Base-by-base conservation (phyloP, 2,329 filamentous ascomycete genomes). In the Thielaviopsis ethacetica region DNA sequence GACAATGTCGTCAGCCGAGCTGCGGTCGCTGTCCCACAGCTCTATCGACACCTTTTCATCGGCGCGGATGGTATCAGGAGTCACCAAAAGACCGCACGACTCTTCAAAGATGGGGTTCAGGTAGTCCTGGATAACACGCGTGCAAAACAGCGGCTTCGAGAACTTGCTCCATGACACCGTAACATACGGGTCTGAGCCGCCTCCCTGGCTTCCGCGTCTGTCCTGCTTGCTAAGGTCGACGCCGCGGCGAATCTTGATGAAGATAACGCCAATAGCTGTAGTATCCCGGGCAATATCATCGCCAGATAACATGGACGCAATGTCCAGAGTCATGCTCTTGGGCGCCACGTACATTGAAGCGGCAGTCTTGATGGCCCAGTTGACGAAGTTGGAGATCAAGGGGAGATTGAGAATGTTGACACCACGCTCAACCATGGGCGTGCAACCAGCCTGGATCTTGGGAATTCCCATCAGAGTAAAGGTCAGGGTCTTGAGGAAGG, bases 111-210 rank as follows among this genome's bases (percentile, higher is more conserved):
- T 78, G 0, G 93, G 93, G 66, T 97, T 95, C 58, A 95, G 78
- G 64, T 96, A 86, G 67, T 97, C 91, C 57, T 91, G 89, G 63
- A 97, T 96, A 56, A 97, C 91, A 54, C 93, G 84, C 1, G 93
- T 97, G 71, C 91, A 96, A 71, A 95, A 97, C 81, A 95, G 94
- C 1, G 91, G 91, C 72, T 98, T 98, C 59, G 87, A 88, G 65
- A 96, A 97, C 70, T 97, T 96, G 66, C 88, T 94, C 75, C 94
- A 97, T 49, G 87, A 85, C 41, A 97, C 78, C 34, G 91, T 96
- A 68, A 97, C 94, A 70, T 97, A 97, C 0, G 91, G 90, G 65
- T 98, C 93, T 56, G 88, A 94, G 52, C 91, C 91, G 38, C 93
- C 91, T 19, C 89, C 86, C 57, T 85, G 79, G 66, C 84, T 91